Evolutionary conservation across 305 asterid species (phyloP), one percentile per base, ranked within the genome.

Genomic region (Euphrasia arctica): DNA sequence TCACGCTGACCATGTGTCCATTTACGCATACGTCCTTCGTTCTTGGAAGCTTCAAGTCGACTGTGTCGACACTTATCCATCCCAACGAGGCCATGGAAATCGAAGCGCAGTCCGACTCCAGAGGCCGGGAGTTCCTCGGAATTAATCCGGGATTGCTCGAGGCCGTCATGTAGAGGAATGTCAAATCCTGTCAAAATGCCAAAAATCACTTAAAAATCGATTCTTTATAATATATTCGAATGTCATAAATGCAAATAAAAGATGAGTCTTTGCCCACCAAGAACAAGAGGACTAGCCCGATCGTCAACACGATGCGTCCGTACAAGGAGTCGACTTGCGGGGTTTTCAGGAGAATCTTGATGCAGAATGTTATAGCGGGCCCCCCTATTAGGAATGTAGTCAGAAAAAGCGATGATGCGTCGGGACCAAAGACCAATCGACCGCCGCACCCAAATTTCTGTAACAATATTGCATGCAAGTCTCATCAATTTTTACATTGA

Each of bases 381-480:
- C 78, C 77, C 49, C 89, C 96, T 49, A 92, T 87, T 47, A 90
- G 75, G 58, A 74, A 74, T 27, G 88, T 80, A 0, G 98, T 82
- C 63, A 90, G 57, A 67, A 87, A 34, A 13, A 85, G 70, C 59
- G 97, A 90, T 51, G 82, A 71, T 12, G 75, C 97, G 70, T 90
- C 97, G 0, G 97, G 98, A 70, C 98, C 98, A 52, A 90, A 87
- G 67, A 90, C 65, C 82, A 92, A 74, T 77, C 97, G 84, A 82
- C 97, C 97, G 6, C 98, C 95, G 78, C 86, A 92, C 29, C 83
- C 63, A 74, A 92, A 87, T 74, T 77, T 92, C 98, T 92, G 90
- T 8, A 70, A 70, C 57, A 65, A 0, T n/a, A n/a, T 18, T 18
- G 22, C 43, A 8, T 36, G 2, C 42, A 8, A 6, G 22, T 5